These are phyloP conservation scores for Chaetomium strumarium DNA, from an alignment of 2,329 filamentous ascomycete species.

Conservation along the genomic window DNA sequence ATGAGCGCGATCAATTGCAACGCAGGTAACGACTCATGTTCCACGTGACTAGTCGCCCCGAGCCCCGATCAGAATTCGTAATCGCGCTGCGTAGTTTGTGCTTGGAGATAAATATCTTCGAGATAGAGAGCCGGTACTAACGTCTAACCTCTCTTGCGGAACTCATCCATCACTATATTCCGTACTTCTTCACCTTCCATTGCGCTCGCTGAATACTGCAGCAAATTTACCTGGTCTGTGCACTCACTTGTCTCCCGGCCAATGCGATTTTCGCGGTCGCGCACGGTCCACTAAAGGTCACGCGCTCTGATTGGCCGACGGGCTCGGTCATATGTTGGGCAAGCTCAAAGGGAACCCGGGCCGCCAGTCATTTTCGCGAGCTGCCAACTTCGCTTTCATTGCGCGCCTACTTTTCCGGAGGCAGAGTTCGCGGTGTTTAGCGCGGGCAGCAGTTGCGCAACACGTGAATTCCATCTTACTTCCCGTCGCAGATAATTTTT, in stretches of 20 bases:
- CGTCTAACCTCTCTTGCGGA: background rate
- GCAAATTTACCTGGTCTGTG: constrained; percentile 3
- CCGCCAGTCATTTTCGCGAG: constrained; percentile 13
- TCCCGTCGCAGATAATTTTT: background rate
- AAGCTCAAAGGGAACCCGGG: constrained; percentile 4
- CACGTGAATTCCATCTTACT: background rate
- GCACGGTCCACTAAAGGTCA: background rate
- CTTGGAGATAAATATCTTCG: background rate
- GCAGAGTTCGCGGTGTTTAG: constrained; percentile 9
- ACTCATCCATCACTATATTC: background rate
- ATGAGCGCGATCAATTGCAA: constrained; percentile 11
- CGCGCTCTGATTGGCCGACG: constrained; percentile 7
- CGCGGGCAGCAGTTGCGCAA: constrained; percentile 7
- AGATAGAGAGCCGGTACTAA: background rate
- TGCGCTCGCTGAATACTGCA: too few species aligned
- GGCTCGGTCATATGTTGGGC: constrained; percentile 4
- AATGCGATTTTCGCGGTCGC: constrained; percentile 8
- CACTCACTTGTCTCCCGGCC: constrained; percentile 5
- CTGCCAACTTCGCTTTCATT: constrained; percentile 16
- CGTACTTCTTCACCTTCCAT: too few species aligned
- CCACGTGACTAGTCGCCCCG: background rate
- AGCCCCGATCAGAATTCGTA: background rate
- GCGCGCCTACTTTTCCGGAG: constrained; percentile 5
- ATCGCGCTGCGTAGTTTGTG: background rate
- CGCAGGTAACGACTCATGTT: background rate